Evolutionary conservation across 257 asterid species (phyloP).

Genomic region (Solanum bukasovii): DNA sequence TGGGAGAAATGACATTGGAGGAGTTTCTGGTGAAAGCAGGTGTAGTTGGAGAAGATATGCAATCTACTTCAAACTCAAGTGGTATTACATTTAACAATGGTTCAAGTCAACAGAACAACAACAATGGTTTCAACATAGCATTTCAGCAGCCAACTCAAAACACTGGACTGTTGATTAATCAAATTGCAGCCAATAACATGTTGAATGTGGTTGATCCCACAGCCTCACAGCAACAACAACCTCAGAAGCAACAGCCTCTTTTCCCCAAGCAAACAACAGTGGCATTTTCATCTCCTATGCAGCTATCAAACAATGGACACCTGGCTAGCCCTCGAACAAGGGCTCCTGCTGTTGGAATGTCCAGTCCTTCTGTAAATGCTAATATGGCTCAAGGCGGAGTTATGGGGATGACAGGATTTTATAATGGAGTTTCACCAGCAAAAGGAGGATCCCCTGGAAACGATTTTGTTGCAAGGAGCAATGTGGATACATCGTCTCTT

Average conservation of each 20-base stretch:
- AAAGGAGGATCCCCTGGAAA: conserved; percentile 53
- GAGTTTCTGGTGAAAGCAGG: conserved; percentile 73
- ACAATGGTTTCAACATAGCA: conserved; percentile 29
- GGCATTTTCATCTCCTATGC: conserved; percentile 56
- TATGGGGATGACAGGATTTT: conserved; percentile 30
- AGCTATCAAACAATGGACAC: conserved; percentile 25
- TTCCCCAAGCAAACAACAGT: conserved; percentile 65
- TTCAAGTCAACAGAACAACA: conserved; percentile 17
- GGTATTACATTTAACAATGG: conserved; percentile 24
- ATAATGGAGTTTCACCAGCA: conserved; percentile 31
- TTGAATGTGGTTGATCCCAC: conserved; percentile 27
- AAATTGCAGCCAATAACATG: conserved; percentile 20
- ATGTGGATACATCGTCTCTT: conserved; percentile 38
- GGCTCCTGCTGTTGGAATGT: conserved; percentile 27
- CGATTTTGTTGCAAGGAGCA: conserved; percentile 34
- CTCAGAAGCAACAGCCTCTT: conserved; percentile 34
- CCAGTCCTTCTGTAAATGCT: conserved; percentile 26
- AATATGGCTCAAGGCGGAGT: conserved; percentile 30
- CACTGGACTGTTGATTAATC: conserved; percentile 35
- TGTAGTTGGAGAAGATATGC: conserved; percentile 67
- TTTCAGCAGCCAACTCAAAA: conserved; percentile 40
- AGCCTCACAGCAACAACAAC: conserved; percentile 21
- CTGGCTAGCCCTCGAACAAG: conserved; percentile 33
- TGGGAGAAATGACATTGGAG: conserved; percentile 82
- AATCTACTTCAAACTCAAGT: conserved; percentile 23